Base-by-base conservation (phyloP, 2,329 filamentous ascomycete species). In the Raffaelea ambrosiae region DNA sequence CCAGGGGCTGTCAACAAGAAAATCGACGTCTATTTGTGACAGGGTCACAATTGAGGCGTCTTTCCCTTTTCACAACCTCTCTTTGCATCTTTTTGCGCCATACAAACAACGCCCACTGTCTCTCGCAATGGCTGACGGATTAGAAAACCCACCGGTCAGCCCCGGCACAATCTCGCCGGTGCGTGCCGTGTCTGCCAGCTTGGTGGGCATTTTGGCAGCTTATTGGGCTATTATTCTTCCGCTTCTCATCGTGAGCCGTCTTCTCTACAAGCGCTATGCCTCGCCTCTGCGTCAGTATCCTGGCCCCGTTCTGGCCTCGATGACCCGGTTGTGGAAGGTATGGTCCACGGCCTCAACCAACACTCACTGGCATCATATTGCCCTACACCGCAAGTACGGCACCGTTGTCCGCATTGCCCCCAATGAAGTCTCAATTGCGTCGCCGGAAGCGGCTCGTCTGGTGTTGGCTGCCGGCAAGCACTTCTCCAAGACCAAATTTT, bases 401-500 rank as follows among this genome's bases (percentile, higher is more conserved):
- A 68, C 69, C 14, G 56, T 76, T 5, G 70, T 76, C 46, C 68
- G 72, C n/a, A 69, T 73, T 40, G 68, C 66, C 1, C 72, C 72
- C 5, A 61, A 71, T 53, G 71, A 75, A 57, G 63, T 75, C 4
- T 72, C 71, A 0, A 57, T 75, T 26, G 58, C 69, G 0, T 71
- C 69, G 3, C 71, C 71, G 3, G 63, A 69, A 47, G 68, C 70
- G 0, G 68, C 71, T 5, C 63, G 72, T 3, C 59, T 64, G 9
- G 53, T 76, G 13, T 62, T 76, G 23, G 66, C 66, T 40, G 72
- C 72, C 1, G 73, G 73, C 8, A 74, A 73, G 58, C 65, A 70
- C 19, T 75, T 75, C 60, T 66, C 69, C 61, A 76, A 76, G 63
- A 75, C 73, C 3, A 61, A 67, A 48, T 76, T 76, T 53, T 76